Evolutionary conservation across 2,329 filamentous ascomycete species (phyloP), one percentile per base, ranked within the genome.

Genomic region (Knufia petricola): DNA sequence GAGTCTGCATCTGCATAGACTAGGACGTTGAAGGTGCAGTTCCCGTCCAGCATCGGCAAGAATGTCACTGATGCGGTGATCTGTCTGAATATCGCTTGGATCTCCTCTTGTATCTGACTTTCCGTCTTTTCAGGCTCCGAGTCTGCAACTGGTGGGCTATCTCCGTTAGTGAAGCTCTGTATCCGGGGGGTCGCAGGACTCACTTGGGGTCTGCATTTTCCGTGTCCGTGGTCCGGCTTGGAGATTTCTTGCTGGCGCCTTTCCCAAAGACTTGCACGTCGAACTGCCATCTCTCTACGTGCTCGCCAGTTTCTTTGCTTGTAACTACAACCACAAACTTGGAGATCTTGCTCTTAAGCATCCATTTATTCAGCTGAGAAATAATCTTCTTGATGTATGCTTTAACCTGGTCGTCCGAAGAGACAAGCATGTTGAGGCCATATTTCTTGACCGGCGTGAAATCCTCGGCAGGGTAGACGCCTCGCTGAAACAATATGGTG

Each of bases 351-450:
- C 89, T 87, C 60, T 85, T 86, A 46, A 88, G 76, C 88, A 96
- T 96, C 92, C 92, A 98, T 65, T 87, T 87, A 71, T 94, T 90
- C 50, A 98, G 79, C 69, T 98, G 92, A 23, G 82, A 83, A 89
- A 95, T 98, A 71, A 98, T 96, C 70, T 94, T 95, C 69, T 95
- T 95, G 74, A 98, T 94, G 70, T 98, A 98, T 26, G 89, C 87
- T 69, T 95, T 94, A 64, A 98, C 92, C 70, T 98, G 90, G 72
- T 96, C 92, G 66, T 98, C 92, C 55, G 88, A 81, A 26, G 90
- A 94, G 45, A 96, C 89, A 82, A 63, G 50, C 48, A 57, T 60
- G 62, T 95, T 96, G 61, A 98, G 79, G 60, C 92, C 92, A 83
- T 98, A 98, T 72, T 98, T 98, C 73, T 98, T 98, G 62, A 98